These are phyloP conservation scores for Tagetes erecta DNA, from an alignment of 129 eudicot species.

Conservation along the genomic window DNA sequence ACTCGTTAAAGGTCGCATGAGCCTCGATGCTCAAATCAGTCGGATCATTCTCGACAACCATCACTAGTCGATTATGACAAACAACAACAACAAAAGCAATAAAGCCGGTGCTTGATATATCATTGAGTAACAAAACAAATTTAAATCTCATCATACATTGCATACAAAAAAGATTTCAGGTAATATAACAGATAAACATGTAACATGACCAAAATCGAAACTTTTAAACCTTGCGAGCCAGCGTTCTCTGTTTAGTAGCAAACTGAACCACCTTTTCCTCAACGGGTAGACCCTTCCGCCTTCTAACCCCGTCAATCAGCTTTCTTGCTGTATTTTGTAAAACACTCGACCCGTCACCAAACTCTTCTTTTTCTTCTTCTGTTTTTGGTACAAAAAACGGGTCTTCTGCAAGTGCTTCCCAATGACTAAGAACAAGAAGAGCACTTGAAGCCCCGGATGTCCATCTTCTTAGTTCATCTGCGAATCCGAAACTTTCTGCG, in stretches of 20 bases:
- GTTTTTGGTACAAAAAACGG: constrained; percentile 97
- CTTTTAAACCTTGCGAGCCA: constrained; percentile 84
- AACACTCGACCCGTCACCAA: constrained; percentile 90
- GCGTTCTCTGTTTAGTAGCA: constrained; percentile 92
- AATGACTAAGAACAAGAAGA: constrained; percentile 87
- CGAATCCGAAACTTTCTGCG: constrained; percentile 89
- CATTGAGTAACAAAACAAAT: constrained; percentile 4
- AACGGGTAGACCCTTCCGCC: constrained; percentile 84
- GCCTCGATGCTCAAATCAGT: too few relatives aligned
- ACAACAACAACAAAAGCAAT: background rate
- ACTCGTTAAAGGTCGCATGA: too few relatives aligned
- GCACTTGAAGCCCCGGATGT: constrained; percentile 97
- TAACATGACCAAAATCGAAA: background rate
- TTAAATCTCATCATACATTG: constrained; percentile 3
- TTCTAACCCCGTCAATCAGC: constrained; percentile 81
- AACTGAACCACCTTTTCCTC: constrained; percentile 93
- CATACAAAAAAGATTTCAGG: background rate
- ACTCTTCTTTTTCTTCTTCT: constrained; percentile 93
- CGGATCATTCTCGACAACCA: background rate
- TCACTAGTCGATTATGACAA: background rate
- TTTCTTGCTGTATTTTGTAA: constrained; percentile 72
- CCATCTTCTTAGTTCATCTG: constrained; percentile 87
- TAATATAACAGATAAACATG: background rate
- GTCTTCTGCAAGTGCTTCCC: constrained; percentile 85
- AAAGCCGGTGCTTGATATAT: background rate